Evolutionary conservation across 2,329 filamentous ascomycete genomes (phyloP).

Genomic region (Leptodontidium sp.): DNA sequence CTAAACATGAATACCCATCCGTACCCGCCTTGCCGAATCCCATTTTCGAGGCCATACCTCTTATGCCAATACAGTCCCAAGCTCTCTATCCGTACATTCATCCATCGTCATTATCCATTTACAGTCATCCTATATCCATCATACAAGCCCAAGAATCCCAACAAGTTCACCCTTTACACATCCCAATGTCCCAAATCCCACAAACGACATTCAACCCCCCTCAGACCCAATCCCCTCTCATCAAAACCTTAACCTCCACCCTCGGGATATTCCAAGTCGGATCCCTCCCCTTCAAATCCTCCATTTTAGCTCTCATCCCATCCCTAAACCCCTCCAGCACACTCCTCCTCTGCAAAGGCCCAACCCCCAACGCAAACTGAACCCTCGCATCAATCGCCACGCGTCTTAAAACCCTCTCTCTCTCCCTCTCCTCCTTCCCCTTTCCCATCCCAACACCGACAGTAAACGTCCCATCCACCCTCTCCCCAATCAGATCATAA

Average conservation of each 20-base stretch:
- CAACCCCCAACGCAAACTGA: neutral
- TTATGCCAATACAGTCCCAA: neutral
- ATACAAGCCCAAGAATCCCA: neutral
- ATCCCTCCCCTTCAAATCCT: neutral
- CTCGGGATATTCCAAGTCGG: slow-evolving; percentile 8
- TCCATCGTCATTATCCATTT: neutral
- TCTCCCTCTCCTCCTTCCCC: neutral
- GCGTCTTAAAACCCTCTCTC: neutral
- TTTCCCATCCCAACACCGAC: too few species aligned
- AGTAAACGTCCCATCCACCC: neutral
- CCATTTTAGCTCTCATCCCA: neutral
- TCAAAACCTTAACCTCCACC: neutral
- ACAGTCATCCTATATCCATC: neutral
- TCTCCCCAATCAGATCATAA: neutral
- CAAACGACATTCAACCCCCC: neutral
- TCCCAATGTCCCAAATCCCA: neutral
- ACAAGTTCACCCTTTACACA: neutral
- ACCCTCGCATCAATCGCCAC: neutral
- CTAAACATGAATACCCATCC: neutral
- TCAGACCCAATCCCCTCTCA: slow-evolving; percentile 8
- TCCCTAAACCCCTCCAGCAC: neutral
- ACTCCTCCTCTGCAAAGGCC: neutral
- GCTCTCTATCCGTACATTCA: neutral
- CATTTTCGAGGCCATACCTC: neutral
- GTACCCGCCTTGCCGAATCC: neutral